These are phyloP conservation scores for Vitis hybrid DNA, from an alignment of 177 flowering plant genomes.

Conservation along the genomic window DNA sequence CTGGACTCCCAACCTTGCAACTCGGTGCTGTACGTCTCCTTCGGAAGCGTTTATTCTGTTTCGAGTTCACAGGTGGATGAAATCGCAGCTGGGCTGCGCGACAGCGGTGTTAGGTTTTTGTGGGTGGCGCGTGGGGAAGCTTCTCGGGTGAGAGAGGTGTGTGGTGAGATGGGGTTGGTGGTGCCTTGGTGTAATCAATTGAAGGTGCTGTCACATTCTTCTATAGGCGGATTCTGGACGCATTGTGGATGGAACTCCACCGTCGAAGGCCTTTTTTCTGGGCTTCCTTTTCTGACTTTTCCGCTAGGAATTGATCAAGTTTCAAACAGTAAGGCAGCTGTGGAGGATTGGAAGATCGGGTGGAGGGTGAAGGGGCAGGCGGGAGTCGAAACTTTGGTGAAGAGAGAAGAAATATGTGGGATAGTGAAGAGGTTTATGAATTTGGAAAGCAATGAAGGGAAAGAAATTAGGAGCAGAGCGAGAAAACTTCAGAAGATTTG, in stretches of 20 bases:
- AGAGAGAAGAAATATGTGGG: constrained; percentile 32
- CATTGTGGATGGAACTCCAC: constrained; percentile 77
- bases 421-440: constrained; percentile 42
- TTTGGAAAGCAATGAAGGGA: constrained; percentile 24
- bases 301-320: constrained; percentile 52
- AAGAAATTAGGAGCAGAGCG: constrained; percentile 26
- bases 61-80: constrained; percentile 47
- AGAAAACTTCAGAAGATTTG: constrained; percentile 19
- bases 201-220: constrained; percentile 46
- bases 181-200: constrained; percentile 62
- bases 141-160: constrained; percentile 1
- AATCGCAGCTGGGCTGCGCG: constrained; percentile 35
- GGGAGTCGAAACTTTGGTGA: constrained; percentile 24
- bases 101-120: constrained; percentile 44
- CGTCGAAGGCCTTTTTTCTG: constrained; percentile 45
- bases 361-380: constrained; percentile 24
- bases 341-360: constrained; percentile 64
- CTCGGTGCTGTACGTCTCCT: constrained; percentile 56
- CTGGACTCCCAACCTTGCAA: constrained; percentile 29
- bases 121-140: constrained; percentile 47
- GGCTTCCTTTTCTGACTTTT: constrained; percentile 56
- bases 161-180: constrained; percentile 33
- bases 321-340: constrained; percentile 37
- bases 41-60: constrained; percentile 54
- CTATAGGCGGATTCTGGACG: constrained; percentile 66